Evolutionary conservation across 371 early-diverging fungal species (phyloP).

Genomic region (Dichotomocladium elegans): DNA sequence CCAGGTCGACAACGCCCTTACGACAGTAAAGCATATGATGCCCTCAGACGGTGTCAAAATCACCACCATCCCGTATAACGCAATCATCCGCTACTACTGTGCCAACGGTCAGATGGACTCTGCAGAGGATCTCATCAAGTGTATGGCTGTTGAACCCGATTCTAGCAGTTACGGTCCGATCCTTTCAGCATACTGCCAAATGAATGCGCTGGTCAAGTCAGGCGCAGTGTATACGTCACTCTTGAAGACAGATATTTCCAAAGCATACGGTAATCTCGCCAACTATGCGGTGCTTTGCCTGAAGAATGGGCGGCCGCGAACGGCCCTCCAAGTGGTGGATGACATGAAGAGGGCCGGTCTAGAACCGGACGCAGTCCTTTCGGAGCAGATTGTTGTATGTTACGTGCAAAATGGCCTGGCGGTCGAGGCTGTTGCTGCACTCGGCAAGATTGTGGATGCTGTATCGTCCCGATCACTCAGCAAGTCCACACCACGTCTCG

Average conservation of each 20-base stretch:
- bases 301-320: slow-evolving; percentile 10
- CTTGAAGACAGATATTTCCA: slow-evolving; percentile 31
- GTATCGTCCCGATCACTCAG: slow-evolving; percentile 24
- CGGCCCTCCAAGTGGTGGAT: slow-evolving; percentile 24
- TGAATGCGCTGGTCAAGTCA: slow-evolving; percentile 12
- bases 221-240: slow-evolving; percentile 22
- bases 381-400: slow-evolving; percentile 8
- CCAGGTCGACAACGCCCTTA: slow-evolving; percentile 29
- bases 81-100: slow-evolving; percentile 42
- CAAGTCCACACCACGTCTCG: slow-evolving; percentile 19
- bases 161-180: slow-evolving; percentile 40
- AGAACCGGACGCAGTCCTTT: slow-evolving; percentile 11
- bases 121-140: slow-evolving; percentile 30
- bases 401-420: slow-evolving; percentile 8
- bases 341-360: slow-evolving; percentile 25
- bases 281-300: slow-evolving; percentile 39
- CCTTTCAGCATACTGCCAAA: slow-evolving; percentile 35
- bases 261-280: slow-evolving; percentile 42
- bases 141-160: slow-evolving; percentile 28
- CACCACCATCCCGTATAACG: slow-evolving; percentile 37
- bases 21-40: slow-evolving; percentile 31
- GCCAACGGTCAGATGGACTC: slow-evolving; percentile 17
- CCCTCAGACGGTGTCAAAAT: slow-evolving; percentile 22
- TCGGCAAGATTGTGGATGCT: slow-evolving; percentile 18
- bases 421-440: slow-evolving; percentile 24